Evolutionary conservation across 768 basidiomycete species (phyloP).

Genomic region (Trametes villosa): DNA sequence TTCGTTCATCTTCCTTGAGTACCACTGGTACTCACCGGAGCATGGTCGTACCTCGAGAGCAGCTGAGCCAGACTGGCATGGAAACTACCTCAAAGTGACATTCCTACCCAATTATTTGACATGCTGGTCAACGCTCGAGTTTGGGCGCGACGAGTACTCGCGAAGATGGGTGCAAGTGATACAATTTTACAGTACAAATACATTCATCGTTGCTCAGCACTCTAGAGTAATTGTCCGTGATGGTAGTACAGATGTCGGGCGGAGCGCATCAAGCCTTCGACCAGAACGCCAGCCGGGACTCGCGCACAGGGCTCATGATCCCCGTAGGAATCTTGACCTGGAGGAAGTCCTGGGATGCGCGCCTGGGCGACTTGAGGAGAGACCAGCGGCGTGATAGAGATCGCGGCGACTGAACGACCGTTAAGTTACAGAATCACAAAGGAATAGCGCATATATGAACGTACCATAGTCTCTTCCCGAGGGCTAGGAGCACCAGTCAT

Average conservation of each 20-base stretch:
- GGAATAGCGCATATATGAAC: not conserved
- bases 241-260: not conserved
- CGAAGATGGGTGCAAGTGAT: too few relatives aligned
- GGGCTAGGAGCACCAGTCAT: not conserved
- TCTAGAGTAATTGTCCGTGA: not conserved
- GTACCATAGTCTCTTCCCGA: not conserved
- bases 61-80: too few relatives aligned
- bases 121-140: too few relatives aligned
- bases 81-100: too few relatives aligned
- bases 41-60: too few relatives aligned
- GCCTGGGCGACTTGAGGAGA: constrained; percentile 4
- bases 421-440: not conserved
- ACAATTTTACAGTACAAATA: too few relatives aligned
- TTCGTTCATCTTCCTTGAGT: too few relatives aligned
- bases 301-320: constrained; percentile 20
- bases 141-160: too few relatives aligned
- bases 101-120: too few relatives aligned
- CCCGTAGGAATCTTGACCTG: constrained; percentile 23
- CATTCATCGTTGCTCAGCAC: too few relatives aligned
- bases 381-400: constrained; percentile 4
- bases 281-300: constrained; percentile 14
- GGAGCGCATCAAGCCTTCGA: constrained; percentile 7
- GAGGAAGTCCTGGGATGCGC: constrained; percentile 9
- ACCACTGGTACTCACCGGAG: too few relatives aligned
- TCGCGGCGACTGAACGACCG: too few relatives aligned